Percentiles rank a stretch among this genome's conserved stretches.
phyloP scores from a whole-genome alignment of 176 grass and related monocot species.

The Aegilops sharonensis region DNA sequence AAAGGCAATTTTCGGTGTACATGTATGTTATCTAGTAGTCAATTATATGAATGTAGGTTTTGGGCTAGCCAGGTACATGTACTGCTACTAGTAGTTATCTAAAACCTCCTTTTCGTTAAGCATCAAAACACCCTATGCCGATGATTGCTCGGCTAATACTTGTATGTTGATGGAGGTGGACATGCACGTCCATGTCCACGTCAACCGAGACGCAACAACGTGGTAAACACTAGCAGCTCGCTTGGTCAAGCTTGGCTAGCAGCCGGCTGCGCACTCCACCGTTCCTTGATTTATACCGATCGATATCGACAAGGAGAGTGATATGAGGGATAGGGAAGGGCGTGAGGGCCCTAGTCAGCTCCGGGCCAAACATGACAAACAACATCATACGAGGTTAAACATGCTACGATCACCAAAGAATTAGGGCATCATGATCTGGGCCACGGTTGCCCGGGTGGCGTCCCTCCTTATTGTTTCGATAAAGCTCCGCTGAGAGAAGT shows the following conservation, averaged over 20 bases:
- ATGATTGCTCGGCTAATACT: background rate
- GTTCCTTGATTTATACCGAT: background rate
- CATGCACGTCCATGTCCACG: background rate
- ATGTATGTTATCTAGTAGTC: background rate
- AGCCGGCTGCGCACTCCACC: background rate
- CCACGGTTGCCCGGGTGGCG: too few relatives aligned
- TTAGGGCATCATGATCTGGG: too few relatives aligned
- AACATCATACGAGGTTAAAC: too few relatives aligned
- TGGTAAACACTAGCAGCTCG: background rate
- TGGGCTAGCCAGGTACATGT: background rate
- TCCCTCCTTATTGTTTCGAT: too few relatives aligned
- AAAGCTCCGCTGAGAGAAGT: too few relatives aligned
- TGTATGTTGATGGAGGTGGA: too few relatives aligned
- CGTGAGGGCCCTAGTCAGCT: background rate
- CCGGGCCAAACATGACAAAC: too few relatives aligned
- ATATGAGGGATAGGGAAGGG: background rate
- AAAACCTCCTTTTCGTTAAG: background rate
- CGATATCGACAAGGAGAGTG: background rate
- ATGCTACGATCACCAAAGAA: too few relatives aligned
- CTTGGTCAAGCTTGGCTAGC: too few relatives aligned
- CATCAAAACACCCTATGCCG: background rate
- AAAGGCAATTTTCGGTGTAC: too few relatives aligned
- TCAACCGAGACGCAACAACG: background rate
- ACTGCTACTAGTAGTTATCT: background rate
- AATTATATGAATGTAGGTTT: background rate